phyloP scores from a whole-genome alignment of 805 yeast species.

The Naumovozyma dairenensis region DNA sequence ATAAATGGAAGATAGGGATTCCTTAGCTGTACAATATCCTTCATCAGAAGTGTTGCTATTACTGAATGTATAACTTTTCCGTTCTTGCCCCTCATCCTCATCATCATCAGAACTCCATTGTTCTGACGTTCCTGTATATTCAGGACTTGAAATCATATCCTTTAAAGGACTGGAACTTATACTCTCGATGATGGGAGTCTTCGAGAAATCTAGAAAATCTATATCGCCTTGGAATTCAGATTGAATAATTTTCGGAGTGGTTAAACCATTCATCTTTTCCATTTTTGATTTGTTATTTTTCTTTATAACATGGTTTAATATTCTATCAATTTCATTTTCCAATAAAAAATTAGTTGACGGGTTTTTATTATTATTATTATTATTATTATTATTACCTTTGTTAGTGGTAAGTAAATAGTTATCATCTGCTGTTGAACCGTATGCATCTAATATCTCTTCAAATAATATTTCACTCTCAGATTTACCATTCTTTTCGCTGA shows the following conservation, averaged over 20 bases:
- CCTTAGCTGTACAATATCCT: background rate
- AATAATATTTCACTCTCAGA: slow-evolving; percentile 17
- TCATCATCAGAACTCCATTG: slow-evolving; percentile 19
- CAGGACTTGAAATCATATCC: slow-evolving; percentile 19
- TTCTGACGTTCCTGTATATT: slow-evolving; percentile 15
- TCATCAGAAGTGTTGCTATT: background rate
- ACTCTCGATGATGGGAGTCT: slow-evolving; percentile 4
- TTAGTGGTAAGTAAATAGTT: no score
- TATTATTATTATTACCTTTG: no score
- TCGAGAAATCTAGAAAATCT: slow-evolving; percentile 1
- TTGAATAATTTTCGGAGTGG: slow-evolving; percentile 1
- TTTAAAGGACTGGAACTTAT: slow-evolving; percentile 3
- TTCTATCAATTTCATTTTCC: slow-evolving; percentile 14
- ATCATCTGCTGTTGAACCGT: slow-evolving; percentile 5
- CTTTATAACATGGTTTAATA: slow-evolving; percentile 12
- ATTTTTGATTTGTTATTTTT: slow-evolving; percentile 5
- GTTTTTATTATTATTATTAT: background rate
- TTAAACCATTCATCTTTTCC: slow-evolving; percentile 1
- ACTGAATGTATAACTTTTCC: background rate
- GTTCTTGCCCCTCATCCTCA: slow-evolving; percentile 12
- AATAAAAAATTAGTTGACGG: slow-evolving; percentile 4
- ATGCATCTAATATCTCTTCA: slow-evolving; percentile 24
- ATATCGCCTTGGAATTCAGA: background rate
- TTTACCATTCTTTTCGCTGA: slow-evolving; percentile 2
- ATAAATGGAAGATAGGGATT: background rate